These are phyloP conservation scores for Podaxis sp. DNA, from an alignment of 768 basidiomycete species.

Conservation along the genomic window DNA sequence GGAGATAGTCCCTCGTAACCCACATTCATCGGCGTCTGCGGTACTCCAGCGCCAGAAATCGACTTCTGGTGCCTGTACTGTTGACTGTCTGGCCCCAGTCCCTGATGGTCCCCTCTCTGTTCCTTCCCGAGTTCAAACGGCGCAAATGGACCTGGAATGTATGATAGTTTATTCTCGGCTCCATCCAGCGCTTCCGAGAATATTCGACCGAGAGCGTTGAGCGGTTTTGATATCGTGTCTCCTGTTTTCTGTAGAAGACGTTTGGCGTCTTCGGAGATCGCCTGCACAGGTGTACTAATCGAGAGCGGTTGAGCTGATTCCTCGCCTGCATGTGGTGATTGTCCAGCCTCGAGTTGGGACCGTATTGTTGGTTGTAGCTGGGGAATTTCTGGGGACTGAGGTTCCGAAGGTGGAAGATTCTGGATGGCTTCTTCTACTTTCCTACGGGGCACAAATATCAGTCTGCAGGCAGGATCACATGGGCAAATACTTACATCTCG, in stretches of 20 bases:
- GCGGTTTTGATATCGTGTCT: constrained; percentile 85
- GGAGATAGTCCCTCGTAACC: constrained; percentile 29
- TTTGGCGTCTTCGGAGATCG: constrained; percentile 68
- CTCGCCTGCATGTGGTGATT: constrained; percentile 70
- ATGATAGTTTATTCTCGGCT: constrained; percentile 61
- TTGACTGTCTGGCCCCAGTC: constrained; percentile 4
- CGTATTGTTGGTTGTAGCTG: constrained; percentile 26
- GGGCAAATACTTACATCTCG: constrained; percentile 51
- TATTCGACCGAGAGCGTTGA: constrained; percentile 86
- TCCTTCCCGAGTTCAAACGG: constrained; percentile 65
- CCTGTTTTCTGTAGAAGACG: constrained; percentile 87
- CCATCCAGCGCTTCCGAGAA: constrained; percentile 81
- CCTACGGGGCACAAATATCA: constrained; percentile 23
- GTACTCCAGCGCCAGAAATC: constrained; percentile 15
- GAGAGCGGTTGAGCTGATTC: constrained; percentile 84
- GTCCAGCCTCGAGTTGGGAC: constrained; percentile 17
- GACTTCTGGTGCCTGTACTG: constrained; percentile 1
- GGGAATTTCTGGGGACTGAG: constrained; percentile 32
- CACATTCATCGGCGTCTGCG: constrained; percentile 30
- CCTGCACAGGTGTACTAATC: constrained; percentile 54
- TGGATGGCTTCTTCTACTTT: constrained; percentile 55
- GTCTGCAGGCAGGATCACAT: not conserved
- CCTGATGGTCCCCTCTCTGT: constrained; percentile 32
- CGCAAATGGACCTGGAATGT: constrained; percentile 68
- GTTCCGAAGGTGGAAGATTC: constrained; percentile 43